phyloP scores from a whole-genome alignment of 2,329 filamentous ascomycete genomes.

The Clarireedia monteithiana region DNA sequence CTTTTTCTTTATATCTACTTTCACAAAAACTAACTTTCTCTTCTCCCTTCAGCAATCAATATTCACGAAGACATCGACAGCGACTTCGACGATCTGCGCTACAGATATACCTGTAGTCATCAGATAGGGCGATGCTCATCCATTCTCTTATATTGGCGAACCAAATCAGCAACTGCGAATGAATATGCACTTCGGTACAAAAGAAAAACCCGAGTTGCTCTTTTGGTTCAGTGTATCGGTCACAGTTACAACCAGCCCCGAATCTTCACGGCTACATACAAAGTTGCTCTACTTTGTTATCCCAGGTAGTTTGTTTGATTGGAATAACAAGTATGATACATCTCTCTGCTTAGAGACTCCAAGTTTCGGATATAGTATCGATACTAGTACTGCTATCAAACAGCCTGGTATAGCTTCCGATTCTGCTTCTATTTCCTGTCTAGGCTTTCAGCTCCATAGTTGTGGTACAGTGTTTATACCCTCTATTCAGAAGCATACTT shows the following conservation, averaged over 20 bases:
- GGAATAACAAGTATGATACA: not conserved
- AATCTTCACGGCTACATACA: not conserved
- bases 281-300: not conserved
- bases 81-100: not conserved
- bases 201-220: not conserved
- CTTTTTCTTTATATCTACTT: no score
- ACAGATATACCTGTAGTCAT: not conserved
- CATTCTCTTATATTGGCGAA: not conserved
- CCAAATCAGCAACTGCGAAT: not conserved
- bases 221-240: not conserved
- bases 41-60: no score
- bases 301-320: not conserved
- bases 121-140: not conserved
- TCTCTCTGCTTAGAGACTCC: not conserved
- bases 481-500: not conserved
- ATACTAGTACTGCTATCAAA: not conserved
- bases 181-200: not conserved
- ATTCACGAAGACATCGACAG: not conserved
- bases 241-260: not conserved
- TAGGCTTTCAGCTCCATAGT: not conserved
- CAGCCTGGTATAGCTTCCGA: not conserved
- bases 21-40: no score
- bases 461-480: not conserved
- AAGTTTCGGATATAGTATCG: not conserved
- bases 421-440: not conserved